Evolutionary conservation across 2,329 filamentous ascomycete genomes (phyloP).

Genomic region (Xylaria sp.): DNA sequence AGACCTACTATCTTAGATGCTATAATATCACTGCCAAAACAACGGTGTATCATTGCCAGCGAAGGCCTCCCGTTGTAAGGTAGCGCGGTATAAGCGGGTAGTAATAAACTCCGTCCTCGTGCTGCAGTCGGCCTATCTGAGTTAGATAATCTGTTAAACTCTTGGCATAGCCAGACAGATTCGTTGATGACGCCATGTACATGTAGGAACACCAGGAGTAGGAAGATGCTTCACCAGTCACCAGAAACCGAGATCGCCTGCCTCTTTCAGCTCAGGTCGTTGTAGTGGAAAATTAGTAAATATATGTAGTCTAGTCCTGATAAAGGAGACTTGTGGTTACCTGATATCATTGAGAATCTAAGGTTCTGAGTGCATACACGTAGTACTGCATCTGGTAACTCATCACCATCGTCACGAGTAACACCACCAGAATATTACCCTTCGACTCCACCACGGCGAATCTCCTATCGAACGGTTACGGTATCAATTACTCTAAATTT

Average conservation of each 20-base stretch:
- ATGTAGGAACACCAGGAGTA: background rate
- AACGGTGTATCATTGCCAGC: background rate
- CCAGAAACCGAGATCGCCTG: background rate
- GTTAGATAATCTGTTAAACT: background rate
- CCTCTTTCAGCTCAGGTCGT: background rate
- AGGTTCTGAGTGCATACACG: background rate
- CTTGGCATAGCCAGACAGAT: background rate
- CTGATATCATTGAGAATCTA: too few species aligned
- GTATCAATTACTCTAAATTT: conserved; percentile 4
- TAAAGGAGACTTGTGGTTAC: too few species aligned
- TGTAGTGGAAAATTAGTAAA: background rate
- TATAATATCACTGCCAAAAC: too few species aligned
- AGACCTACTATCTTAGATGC: too few species aligned
- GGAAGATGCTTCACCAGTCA: background rate
- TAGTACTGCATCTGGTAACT: background rate
- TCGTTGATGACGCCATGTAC: background rate
- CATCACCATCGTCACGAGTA: background rate
- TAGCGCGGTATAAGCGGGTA: background rate
- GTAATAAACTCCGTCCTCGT: background rate
- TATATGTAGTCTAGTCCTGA: background rate
- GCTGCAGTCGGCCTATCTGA: background rate
- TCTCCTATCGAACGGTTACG: too few species aligned
- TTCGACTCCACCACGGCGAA: background rate
- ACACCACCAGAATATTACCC: background rate
- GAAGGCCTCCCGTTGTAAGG: background rate